Evolutionary conservation across 495 filamentous ascomycete genomes (phyloP), one percentile per base, ranked within the genome.

Genomic region (Podospora bellae-mahoneyi): DNA sequence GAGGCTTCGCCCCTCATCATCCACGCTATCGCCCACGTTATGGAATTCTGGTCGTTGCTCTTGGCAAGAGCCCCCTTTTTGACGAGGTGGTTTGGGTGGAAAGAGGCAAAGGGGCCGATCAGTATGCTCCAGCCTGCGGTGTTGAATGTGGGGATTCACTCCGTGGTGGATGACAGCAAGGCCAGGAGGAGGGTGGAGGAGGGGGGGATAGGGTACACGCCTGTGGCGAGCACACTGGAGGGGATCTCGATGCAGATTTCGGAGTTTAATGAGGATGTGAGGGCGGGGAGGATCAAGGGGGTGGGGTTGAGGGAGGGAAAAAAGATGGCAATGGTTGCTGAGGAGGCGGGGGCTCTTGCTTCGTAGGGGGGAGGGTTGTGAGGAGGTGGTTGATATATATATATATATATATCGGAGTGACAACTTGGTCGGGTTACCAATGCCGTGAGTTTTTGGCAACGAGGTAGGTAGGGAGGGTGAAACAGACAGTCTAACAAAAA

Each of bases 201-300:
- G 7, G 85, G 86, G 0, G 84, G 86, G 2, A 71, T 88, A 30
- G 85, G 84, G 18, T 88, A 87, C 69, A 59, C 28, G 18, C 74
- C 77, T 13, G 78, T 78, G 0, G 68, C 81, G 30, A 82, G 69
- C 3, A 84, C 82, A 10, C 64, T 88, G 32, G 80, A 86, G 23
- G 86, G 85, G 0, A 74, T 88, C 65, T 84, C 83, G 64, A 81
- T 82, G 72, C 69, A 86, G 67, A 68, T 88, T 23, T 61, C 78
- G 59, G 76, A 83, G 32, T 86, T 84, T 84, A 86, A 86, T 71
- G 69, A 68, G 66, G 61, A 70, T 62, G 65, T 71, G 65, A 59
- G 16, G 18, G 59, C 20, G 5, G 63, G 54, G 7, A 63, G 15
- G 18, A 59, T 13, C 5, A 70, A 39, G 48, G 48, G 20, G 16